A percentile compares a stretch with the other conserved stretches of the same genome.
phyloP scores from a whole-genome alignment of 2,329 filamentous ascomycete species.

The Orbilia quercus region DNA sequence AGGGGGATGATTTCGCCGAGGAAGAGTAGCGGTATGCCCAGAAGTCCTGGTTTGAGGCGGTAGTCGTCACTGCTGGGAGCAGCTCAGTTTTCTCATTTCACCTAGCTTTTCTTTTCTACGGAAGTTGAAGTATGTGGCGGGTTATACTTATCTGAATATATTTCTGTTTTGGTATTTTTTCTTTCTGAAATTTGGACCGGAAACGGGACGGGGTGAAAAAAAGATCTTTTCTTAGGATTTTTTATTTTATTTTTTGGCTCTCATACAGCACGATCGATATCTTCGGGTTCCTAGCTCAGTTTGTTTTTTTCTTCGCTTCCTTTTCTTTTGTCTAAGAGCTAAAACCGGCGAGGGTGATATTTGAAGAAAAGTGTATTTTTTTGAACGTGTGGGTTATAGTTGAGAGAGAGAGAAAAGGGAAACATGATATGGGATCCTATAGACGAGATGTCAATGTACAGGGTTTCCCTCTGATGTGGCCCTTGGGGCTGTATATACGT shows the following conservation, averaged over 20 bases:
- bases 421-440: slow-evolving; percentile 20
- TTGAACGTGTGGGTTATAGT: not conserved
- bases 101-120: slow-evolving; percentile 11
- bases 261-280: slow-evolving; percentile 21
- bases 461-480: slow-evolving; percentile 18
- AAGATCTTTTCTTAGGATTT: slow-evolving; percentile 28
- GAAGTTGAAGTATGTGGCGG: slow-evolving; percentile 47
- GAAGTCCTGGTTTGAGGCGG: slow-evolving; percentile 47
- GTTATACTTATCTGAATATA: slow-evolving; percentile 54
- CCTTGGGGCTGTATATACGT: slow-evolving; percentile 38
- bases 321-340: slow-evolving; percentile 4
- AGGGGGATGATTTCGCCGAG: slow-evolving; percentile 61
- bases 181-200: slow-evolving; percentile 43
- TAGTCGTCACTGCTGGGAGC: slow-evolving; percentile 28
- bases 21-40: slow-evolving; percentile 57
- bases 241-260: too few relatives aligned
- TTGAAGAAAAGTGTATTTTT: not conserved
- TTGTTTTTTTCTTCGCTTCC: slow-evolving; percentile 17
- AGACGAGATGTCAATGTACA: slow-evolving; percentile 33
- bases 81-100: not conserved
- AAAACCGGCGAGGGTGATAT: not conserved
- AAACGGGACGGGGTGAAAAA: slow-evolving; percentile 39
- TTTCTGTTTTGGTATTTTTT: slow-evolving; percentile 45
- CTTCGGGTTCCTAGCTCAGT: slow-evolving; percentile 11
- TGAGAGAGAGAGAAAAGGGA: not conserved